These are phyloP conservation scores for Stromatinia cepivora DNA, from an alignment of 2,329 filamentous ascomycete species.

Conservation along the genomic window DNA sequence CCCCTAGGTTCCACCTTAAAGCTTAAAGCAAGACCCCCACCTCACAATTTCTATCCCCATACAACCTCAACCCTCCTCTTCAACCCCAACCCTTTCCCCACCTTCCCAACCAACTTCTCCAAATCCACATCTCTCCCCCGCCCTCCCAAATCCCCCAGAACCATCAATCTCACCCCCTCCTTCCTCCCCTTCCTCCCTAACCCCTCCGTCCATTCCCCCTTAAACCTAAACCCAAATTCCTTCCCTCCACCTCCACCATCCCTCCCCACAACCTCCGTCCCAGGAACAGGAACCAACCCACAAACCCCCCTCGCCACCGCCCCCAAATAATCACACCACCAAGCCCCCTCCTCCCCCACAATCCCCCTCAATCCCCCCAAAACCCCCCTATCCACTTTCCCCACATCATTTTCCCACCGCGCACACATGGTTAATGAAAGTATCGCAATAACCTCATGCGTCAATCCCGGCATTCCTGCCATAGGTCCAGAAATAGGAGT, in stretches of 20 bases:
- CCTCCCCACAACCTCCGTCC: accelerated
- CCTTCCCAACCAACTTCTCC: background rate
- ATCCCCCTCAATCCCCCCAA: slow-evolving; percentile 33
- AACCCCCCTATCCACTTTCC: slow-evolving; percentile 46
- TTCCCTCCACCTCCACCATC: background rate
- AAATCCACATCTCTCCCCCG: background rate
- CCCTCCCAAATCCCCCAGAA: background rate
- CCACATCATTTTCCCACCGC: slow-evolving; percentile 67
- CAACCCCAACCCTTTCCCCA: background rate
- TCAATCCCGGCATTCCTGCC: slow-evolving; percentile 65
- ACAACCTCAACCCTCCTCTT: slow-evolving; percentile 3
- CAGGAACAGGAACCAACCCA: background rate
- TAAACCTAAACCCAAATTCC: background rate
- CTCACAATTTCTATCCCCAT: background rate
- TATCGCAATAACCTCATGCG: slow-evolving; percentile 69
- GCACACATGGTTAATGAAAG: slow-evolving; percentile 71
- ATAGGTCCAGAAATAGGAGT: slow-evolving; percentile 68
- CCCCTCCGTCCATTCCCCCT: background rate
- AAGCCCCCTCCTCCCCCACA: slow-evolving; percentile 34
- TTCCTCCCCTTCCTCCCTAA: slow-evolving; percentile 14
- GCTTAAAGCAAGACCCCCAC: background rate
- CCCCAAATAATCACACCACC: slow-evolving; percentile 41
- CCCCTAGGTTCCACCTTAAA: no score
- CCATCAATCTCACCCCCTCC: slow-evolving; percentile 12
- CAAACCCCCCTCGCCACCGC: slow-evolving; percentile 6